phyloP scores from a whole-genome alignment of 2,329 filamentous ascomycete species.

The Hypoxylon sp. region DNA sequence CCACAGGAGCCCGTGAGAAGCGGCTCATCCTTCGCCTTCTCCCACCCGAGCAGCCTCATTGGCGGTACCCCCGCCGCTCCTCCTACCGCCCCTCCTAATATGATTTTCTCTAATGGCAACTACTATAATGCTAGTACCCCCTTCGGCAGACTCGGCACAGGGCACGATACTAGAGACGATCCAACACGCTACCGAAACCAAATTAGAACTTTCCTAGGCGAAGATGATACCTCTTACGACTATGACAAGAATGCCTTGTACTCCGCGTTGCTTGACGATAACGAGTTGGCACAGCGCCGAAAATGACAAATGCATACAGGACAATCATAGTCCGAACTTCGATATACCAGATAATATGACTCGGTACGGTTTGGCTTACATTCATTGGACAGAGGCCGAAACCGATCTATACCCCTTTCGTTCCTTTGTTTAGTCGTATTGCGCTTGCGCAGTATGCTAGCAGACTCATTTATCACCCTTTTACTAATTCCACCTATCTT shows the following conservation, averaged over 20 bases:
- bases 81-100: constrained; percentile 36
- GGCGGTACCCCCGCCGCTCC: constrained; percentile 60
- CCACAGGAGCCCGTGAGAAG: constrained; percentile 33
- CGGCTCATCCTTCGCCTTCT: constrained; percentile 59
- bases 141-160: constrained; percentile 48
- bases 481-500: not conserved
- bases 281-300: constrained; percentile 42
- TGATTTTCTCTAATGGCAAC: constrained; percentile 50
- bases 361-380: not conserved
- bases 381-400: not conserved
- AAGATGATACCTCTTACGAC: constrained; percentile 46
- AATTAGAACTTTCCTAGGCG: constrained; percentile 44
- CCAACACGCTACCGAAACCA: constrained; percentile 52
- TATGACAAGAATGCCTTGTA: constrained; percentile 50
- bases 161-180: constrained; percentile 47
- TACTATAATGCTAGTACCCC: constrained; percentile 50
- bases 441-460: not conserved
- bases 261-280: constrained; percentile 47
- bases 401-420: not conserved
- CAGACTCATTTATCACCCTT: not conserved
- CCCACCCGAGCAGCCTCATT: constrained; percentile 67
- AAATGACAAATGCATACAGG: constrained; percentile 41
- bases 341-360: not conserved
- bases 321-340: not conserved
- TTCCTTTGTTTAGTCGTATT: not conserved